phyloP scores from a whole-genome alignment of 306 rosid species.

The Glycine soja region DNA sequence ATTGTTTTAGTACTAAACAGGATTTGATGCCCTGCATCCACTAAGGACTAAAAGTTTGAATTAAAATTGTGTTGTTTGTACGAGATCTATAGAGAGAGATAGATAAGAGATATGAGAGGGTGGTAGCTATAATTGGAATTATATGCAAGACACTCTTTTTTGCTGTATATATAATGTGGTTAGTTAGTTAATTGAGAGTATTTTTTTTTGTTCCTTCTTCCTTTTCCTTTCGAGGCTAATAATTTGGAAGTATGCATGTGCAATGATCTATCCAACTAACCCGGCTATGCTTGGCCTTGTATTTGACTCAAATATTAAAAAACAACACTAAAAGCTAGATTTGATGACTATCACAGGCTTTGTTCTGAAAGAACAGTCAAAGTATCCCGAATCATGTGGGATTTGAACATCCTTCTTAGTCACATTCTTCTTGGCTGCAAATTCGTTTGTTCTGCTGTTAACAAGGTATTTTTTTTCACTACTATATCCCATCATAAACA shows the following conservation, averaged over 20 bases:
- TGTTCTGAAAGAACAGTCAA: slow-evolving; percentile 66
- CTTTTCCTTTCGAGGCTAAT: background rate
- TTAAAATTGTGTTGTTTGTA: slow-evolving; percentile 1
- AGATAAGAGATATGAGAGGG: background rate
- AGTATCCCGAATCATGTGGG: slow-evolving; percentile 88
- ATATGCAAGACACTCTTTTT: background rate
- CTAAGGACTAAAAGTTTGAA: background rate
- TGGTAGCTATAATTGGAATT: background rate
- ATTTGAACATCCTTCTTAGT: slow-evolving; percentile 82
- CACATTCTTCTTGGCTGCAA: slow-evolving; percentile 94
- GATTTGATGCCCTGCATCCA: too few species aligned
- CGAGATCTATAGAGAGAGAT: background rate
- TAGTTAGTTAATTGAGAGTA: too few species aligned
- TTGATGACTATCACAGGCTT: slow-evolving; percentile 94
- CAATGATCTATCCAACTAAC: background rate
- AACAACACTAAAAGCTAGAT: slow-evolving; percentile 49
- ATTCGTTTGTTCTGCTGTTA: slow-evolving; percentile 90
- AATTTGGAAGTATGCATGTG: slow-evolving; percentile 43
- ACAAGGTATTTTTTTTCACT: slow-evolving; percentile 54
- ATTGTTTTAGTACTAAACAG: too few species aligned
- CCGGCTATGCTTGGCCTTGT: background rate
- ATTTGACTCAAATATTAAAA: slow-evolving; percentile 35
- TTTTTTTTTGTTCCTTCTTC: background rate
- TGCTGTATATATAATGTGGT: background rate
- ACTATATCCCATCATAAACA: background rate